phyloP scores from a whole-genome alignment of 2,329 filamentous ascomycete species.

The Thermoascus crustaceus region DNA sequence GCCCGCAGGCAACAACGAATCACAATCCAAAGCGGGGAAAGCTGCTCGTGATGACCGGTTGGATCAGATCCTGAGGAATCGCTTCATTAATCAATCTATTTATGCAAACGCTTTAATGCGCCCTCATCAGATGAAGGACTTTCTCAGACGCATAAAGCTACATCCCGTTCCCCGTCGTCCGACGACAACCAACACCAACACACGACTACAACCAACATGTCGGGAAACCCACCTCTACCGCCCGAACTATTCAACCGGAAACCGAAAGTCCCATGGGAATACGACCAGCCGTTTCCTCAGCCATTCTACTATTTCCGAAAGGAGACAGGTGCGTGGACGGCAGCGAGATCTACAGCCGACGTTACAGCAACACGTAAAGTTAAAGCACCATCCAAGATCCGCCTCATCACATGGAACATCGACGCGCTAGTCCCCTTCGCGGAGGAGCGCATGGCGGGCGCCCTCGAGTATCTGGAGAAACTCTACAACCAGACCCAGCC shows the following conservation, averaged over 20 bases:
- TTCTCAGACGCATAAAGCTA: no score
- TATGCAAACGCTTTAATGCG: no score
- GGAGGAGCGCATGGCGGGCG: constrained; percentile 34
- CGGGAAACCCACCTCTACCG: background rate
- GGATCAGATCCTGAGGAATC: no score
- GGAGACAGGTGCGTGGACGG: constrained; percentile 9
- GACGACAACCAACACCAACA: background rate
- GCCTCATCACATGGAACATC: constrained; percentile 43
- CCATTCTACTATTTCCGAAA: constrained; percentile 13
- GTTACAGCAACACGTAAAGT: background rate
- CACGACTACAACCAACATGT: background rate
- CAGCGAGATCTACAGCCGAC: background rate
- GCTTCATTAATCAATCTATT: no score
- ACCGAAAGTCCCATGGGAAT: constrained; percentile 11
- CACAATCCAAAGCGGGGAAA: no score
- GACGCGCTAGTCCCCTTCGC: constrained; percentile 36
- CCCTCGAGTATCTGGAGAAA: constrained; percentile 30
- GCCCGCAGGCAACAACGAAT: no score
- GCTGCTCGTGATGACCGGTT: no score
- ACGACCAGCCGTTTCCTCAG: constrained; percentile 13
- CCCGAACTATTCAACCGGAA: background rate
- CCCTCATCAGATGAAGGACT: no score
- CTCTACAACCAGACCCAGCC: constrained; percentile 15
- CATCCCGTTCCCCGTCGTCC: background rate
- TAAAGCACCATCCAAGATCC: constrained; percentile 12